phyloP scores from a whole-genome alignment of 768 basidiomycete species.

The Lactarius tabidus region DNA sequence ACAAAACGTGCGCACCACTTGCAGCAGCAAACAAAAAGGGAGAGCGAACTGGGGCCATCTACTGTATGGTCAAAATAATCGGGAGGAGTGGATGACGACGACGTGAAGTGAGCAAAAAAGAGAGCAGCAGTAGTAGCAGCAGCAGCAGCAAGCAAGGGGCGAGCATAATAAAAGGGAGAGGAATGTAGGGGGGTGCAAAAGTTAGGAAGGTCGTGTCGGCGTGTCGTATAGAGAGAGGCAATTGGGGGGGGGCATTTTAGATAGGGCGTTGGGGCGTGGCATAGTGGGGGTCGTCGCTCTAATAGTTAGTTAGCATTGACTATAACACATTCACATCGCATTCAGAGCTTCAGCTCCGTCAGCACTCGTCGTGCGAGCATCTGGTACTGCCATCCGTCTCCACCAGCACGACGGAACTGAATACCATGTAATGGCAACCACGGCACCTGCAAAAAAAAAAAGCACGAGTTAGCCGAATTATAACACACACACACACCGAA shows the following conservation, averaged over 20 bases:
- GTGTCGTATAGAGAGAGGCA: neutral
- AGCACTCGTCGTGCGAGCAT: slow-evolving; percentile 87
- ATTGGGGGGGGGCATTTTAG: neutral
- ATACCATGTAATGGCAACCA: slow-evolving; percentile 92
- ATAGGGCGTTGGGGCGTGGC: neutral
- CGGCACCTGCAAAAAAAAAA: slow-evolving; percentile 64
- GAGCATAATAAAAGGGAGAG: neutral
- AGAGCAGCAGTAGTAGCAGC: neutral
- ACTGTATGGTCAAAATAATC: neutral
- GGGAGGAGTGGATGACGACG: neutral
- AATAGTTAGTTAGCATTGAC: too few species aligned
- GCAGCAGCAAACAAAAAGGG: neutral
- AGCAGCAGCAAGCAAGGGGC: neutral
- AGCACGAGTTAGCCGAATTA: slow-evolving; percentile 28
- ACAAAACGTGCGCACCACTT: slow-evolving; percentile 7
- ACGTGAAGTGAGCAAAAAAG: neutral
- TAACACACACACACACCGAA: too few species aligned
- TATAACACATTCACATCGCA: neutral
- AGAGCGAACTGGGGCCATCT: neutral
- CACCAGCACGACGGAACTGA: slow-evolving; percentile 86
- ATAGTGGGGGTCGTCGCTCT: neutral
- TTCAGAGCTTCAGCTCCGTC: slow-evolving; percentile 78
- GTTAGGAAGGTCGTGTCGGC: neutral
- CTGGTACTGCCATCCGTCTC: slow-evolving; percentile 96
- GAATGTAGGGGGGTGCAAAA: neutral